Evolutionary conservation across 768 basidiomycete genomes (phyloP).

Genomic region (Lactifluus hygrophoroides): DNA sequence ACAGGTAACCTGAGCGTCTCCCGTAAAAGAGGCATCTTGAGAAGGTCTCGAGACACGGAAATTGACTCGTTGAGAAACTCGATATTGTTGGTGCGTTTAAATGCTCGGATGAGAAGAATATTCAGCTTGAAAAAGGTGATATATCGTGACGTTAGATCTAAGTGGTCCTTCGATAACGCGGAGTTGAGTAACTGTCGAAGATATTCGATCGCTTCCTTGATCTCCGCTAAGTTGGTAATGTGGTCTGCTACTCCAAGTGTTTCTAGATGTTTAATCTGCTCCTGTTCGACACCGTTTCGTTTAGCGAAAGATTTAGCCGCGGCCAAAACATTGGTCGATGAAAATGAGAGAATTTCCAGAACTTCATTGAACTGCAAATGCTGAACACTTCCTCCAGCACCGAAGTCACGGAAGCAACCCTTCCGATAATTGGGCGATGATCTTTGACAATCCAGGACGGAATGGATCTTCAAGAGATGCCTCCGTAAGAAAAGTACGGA

Average conservation of each 20-base stretch:
- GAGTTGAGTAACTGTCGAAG: background rate
- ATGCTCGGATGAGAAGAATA: no score
- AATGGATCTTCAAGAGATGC: background rate
- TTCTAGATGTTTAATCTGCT: background rate
- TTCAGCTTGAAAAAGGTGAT: background rate
- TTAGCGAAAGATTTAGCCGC: background rate
- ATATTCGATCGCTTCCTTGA: background rate
- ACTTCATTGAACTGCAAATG: no score
- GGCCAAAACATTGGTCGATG: background rate
- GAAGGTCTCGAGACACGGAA: no score
- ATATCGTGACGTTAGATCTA: no score
- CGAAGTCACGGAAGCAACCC: background rate
- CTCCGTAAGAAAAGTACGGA: background rate
- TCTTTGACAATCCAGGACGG: no score
- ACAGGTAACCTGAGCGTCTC: no score
- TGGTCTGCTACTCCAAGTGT: background rate
- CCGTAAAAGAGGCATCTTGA: no score
- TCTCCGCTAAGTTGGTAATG: no score
- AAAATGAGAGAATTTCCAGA: background rate
- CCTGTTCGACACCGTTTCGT: background rate
- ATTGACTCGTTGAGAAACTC: no score
- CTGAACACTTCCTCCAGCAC: background rate
- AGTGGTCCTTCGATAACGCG: background rate
- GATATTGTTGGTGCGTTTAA: no score
- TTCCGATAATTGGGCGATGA: no score